Evolutionary conservation across 352 stramenopile genomes (phyloP), one percentile per base, ranked within the genome.

Genomic region (Phytophthora fragariae): DNA sequence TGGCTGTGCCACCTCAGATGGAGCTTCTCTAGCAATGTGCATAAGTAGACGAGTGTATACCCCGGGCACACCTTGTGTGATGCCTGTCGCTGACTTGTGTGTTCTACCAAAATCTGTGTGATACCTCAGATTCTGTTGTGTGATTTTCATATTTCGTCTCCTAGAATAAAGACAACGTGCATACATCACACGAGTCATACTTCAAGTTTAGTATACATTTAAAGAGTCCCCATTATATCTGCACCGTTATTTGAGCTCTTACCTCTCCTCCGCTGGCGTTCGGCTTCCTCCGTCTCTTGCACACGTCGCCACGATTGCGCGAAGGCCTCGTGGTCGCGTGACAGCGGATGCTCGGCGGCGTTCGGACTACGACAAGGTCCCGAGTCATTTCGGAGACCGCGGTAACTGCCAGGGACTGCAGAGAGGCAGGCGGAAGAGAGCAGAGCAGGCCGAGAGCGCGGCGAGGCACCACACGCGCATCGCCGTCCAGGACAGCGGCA

Each of bases 371-470:
- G 2, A 53, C 27, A 15, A 49, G 31, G n/a, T 65, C 57, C 4
- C 19, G 44, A 53, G 67, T 63, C 53, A 86, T 60, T 29, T 81
- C 77, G 6, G 49, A 62, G 46, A 56, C 59, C 17, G 68, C 77
- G 57, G 66, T 62, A n/a, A n/a, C 57, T 27, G 70, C 72, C 10
- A 86, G 57, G 31, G 70, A 54, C 63, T 72, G 21, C 12, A 86
- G 61, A 55, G 72, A 65, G 0, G 58, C 44, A 19, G 17, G 2
- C 0, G 80, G 65, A 15, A 83, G 57, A 9, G 46, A 11, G 1
- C 41, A 53, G 3, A 82, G 63, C 11, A 62, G 35, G 5, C 39
- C 47, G 17, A 78, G 19, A 8, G 52, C 65, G 24, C 57, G 14
- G 17, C 1, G 73, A 56, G 71, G 70, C n/a, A 81, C 39, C 21